Percentiles rank a stretch among this genome's conserved stretches.
phyloP scores from a whole-genome alignment of 768 basidiomycete species.

The Boletus rubroflammeus region DNA sequence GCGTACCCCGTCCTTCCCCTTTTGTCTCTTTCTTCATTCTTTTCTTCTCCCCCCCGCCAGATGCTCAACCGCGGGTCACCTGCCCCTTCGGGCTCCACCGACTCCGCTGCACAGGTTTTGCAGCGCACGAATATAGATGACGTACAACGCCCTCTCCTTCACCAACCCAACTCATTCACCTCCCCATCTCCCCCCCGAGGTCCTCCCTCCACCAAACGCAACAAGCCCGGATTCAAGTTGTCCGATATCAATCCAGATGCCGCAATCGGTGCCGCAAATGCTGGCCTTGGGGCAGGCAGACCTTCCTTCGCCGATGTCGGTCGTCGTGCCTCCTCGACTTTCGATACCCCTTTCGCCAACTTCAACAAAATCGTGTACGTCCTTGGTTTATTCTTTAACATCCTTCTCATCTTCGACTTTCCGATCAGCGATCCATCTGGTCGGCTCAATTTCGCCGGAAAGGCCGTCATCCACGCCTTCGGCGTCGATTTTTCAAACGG shows the following conservation, averaged over 20 bases:
- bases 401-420: constrained; percentile 2
- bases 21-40: constrained; percentile 14
- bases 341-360: constrained; percentile 82
- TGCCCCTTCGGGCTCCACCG: constrained; percentile 27
- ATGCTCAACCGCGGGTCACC: constrained; percentile 44
- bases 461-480: constrained; percentile 86
- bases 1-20: constrained; percentile 23
- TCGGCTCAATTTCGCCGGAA: constrained; percentile 89
- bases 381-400: constrained; percentile 4
- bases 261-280: constrained; percentile 55
- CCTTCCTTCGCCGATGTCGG: constrained; percentile 45
- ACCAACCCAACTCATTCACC: constrained; percentile 37
- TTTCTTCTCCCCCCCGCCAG: constrained; percentile 32
- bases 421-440: constrained; percentile 84
- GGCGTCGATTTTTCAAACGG: constrained; percentile 92
- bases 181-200: constrained; percentile 26
- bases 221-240: constrained; percentile 56
- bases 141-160: constrained; percentile 27
- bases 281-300: constrained; percentile 69
- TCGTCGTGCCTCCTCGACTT: constrained; percentile 38
- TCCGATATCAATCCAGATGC: constrained; percentile 54
- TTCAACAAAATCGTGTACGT: constrained; percentile 93
- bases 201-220: constrained; percentile 40
- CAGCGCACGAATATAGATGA: constrained; percentile 35
- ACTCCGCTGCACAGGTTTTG: constrained; percentile 40